Conservation (phyloP, 1,284 basidiomycete genomes). For the Sanghuangporus sanghuang region DNA sequence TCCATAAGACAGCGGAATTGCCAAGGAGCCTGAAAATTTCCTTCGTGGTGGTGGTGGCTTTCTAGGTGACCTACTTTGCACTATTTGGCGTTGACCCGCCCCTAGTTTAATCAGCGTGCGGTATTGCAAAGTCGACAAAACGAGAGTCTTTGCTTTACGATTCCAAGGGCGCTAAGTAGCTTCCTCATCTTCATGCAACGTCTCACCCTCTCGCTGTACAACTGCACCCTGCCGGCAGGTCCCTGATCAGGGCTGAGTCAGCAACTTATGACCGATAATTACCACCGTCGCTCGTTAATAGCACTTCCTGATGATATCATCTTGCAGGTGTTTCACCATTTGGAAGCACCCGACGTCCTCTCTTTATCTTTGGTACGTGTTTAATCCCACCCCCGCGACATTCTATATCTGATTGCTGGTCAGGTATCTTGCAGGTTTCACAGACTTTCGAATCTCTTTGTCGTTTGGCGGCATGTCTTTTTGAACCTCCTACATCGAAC, state of each 20-base stretch:
- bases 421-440: background rate
- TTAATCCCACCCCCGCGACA: no score
- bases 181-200: background rate
- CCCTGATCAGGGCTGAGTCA: background rate
- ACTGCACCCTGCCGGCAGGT: background rate
- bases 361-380: constrained; percentile 1
- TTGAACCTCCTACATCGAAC: constrained; percentile 2
- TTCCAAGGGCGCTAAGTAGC: background rate
- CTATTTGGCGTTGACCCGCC: background rate
- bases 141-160: background rate
- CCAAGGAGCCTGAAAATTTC: no score
- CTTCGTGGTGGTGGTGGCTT: no score
- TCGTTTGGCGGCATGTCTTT: constrained; percentile 8
- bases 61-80: no score
- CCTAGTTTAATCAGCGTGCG: background rate
- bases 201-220: background rate
- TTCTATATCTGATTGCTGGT: background rate
- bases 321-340: background rate
- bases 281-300: background rate
- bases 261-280: background rate
- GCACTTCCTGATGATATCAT: constrained; percentile 7
- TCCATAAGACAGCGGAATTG: no score
- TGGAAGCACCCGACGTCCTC: constrained; percentile 2
- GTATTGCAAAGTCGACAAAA: background rate
- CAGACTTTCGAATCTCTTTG: background rate